Evolutionary conservation across 352 stramenopile genomes (phyloP).

Genomic region (Pythium plurisporium): DNA sequence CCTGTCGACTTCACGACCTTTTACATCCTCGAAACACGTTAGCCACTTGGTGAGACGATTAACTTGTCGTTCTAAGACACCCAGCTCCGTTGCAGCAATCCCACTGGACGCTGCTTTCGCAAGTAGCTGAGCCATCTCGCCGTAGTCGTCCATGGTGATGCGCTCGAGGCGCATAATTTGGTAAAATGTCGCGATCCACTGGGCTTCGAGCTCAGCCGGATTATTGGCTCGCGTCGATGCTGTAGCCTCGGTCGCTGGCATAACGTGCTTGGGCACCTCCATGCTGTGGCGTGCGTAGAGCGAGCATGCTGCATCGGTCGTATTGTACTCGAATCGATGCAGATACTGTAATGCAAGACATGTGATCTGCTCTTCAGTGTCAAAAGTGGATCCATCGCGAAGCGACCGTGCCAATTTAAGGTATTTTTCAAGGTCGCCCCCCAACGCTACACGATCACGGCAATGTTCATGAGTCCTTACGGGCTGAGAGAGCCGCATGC

Average conservation of each 20-base stretch:
- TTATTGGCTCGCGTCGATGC: slow-evolving; percentile 21
- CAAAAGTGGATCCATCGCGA: slow-evolving; percentile 73
- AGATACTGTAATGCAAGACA: slow-evolving; percentile 71
- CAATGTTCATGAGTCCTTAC: no score
- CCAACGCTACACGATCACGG: slow-evolving; percentile 32
- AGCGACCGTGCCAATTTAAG: slow-evolving; percentile 69
- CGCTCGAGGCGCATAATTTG: slow-evolving; percentile 37
- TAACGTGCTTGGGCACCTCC: slow-evolving; percentile 41
- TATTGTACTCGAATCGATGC: slow-evolving; percentile 80
- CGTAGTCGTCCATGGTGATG: slow-evolving; percentile 39
- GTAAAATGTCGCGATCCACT: slow-evolving; percentile 70
- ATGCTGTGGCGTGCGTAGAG: slow-evolving; percentile 82
- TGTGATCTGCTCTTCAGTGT: slow-evolving; percentile 69
- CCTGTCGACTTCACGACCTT: slow-evolving; percentile 34
- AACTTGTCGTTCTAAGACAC: slow-evolving; percentile 53
- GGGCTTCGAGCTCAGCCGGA: slow-evolving; percentile 38
- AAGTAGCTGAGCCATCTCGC: slow-evolving; percentile 36
- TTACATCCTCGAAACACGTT: slow-evolving; percentile 30
- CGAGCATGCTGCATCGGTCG: slow-evolving; percentile 68
- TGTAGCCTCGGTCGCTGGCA: not conserved
- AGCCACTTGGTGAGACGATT: slow-evolving; percentile 49
- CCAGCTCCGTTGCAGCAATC: slow-evolving; percentile 42
- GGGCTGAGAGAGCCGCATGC: no score
- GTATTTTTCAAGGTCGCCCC: slow-evolving; percentile 71
- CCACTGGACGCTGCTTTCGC: slow-evolving; percentile 14